These are phyloP conservation scores for Rhizopus microsporus DNA, from an alignment of 371 early-diverging fungal species.

Conservation along the genomic window DNA sequence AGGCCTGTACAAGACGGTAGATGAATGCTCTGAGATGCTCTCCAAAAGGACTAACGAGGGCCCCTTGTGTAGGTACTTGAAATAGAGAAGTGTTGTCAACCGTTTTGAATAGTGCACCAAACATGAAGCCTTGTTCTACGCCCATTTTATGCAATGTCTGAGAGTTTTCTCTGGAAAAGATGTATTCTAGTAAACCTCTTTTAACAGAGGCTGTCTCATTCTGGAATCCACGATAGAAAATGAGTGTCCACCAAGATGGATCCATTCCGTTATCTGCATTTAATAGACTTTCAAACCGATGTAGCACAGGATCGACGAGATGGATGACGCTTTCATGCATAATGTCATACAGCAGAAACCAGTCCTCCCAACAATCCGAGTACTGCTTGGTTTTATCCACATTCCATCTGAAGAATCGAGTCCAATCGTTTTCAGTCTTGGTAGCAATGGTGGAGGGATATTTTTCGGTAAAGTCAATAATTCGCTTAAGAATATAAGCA, in stretches of 20 bases:
- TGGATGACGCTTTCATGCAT: constrained; percentile 58
- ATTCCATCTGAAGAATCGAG: constrained; percentile 42
- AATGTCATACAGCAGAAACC: constrained; percentile 59
- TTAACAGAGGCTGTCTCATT: constrained; percentile 43
- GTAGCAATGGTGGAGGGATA: constrained; percentile 11
- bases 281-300: constrained; percentile 37
- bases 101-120: constrained; percentile 39
- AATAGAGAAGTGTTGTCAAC: constrained; percentile 39
- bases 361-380: constrained; percentile 54
- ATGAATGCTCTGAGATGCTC: constrained; percentile 38
- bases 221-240: constrained; percentile 47
- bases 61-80: constrained; percentile 42
- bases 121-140: constrained; percentile 38
- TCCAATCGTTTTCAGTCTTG: constrained; percentile 27
- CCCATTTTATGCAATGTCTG: constrained; percentile 30
- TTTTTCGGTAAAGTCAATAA: constrained; percentile 43
- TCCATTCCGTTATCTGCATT: constrained; percentile 26
- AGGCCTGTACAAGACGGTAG: constrained; percentile 16
- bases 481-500: constrained; percentile 44
- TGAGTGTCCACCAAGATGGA: constrained; percentile 48
- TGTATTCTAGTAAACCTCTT: constrained; percentile 42
- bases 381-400: constrained; percentile 24
- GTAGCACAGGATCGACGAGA: constrained; percentile 53
- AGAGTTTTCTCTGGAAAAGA: constrained; percentile 32
- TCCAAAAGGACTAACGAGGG: constrained; percentile 49